A percentile compares a stretch with the other conserved stretches of the same genome.
Evolutionary conservation across 768 basidiomycete species (phyloP).

Genomic region (Paxillus ammoniavirescens): DNA sequence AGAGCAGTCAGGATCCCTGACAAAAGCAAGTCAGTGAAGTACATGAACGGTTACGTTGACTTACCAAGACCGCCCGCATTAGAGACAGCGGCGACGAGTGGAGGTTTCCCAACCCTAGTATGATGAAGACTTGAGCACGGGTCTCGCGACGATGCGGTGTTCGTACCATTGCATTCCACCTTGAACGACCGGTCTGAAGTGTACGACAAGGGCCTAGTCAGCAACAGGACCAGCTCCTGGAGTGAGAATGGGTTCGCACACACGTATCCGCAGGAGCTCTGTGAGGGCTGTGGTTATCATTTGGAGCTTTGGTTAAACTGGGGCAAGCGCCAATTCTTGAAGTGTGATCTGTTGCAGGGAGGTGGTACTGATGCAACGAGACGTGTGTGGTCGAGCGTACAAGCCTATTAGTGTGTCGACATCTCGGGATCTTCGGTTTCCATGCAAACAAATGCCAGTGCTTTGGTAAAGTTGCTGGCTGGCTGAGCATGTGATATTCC

Average conservation of each 20-base stretch:
- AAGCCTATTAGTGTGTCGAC: no score
- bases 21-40: background rate
- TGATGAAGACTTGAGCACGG: background rate
- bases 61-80: constrained; percentile 80
- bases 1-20: constrained; percentile 82
- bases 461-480: no score
- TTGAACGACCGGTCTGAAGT: constrained; percentile 70
- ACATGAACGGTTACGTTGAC: constrained; percentile 9
- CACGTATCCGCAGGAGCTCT: constrained; percentile 60
- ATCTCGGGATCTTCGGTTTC: no score
- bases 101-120: constrained; percentile 74
- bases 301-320: background rate
- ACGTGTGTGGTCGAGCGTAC: no score
- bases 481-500: no score
- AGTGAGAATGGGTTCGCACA: constrained; percentile 42
- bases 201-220: background rate
- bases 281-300: constrained; percentile 59
- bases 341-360: no score
- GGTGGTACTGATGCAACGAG: no score
- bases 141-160: background rate
- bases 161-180: constrained; percentile 88
- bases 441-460: no score
- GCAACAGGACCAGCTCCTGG: background rate
- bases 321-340: no score
- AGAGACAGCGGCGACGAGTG: constrained; percentile 73